Percentiles rank a stretch among this genome's conserved stretches.
These are phyloP conservation scores for Clonostachys sp. DNA, from an alignment of 2,329 filamentous ascomycete genomes.

Conservation along the genomic window DNA sequence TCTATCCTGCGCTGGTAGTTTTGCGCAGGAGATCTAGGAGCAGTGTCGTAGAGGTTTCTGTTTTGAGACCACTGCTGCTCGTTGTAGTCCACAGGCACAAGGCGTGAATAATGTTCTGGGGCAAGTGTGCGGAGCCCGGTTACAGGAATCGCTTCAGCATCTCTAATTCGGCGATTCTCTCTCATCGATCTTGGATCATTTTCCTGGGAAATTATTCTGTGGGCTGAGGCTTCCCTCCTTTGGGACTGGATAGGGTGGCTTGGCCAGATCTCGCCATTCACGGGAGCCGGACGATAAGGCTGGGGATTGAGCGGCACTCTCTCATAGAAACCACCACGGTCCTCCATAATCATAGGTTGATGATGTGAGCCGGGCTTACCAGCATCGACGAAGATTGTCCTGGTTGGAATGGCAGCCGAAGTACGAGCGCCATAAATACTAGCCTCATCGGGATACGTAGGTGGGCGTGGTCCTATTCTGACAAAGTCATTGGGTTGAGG, in stretches of 20 bases:
- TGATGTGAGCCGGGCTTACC: background rate
- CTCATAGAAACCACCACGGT: constrained; percentile 29
- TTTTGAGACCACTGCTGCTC: too few relatives aligned
- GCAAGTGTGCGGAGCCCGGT: background rate
- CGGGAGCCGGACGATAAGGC: background rate
- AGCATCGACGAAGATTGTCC: background rate
- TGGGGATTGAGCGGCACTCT: constrained; percentile 11
- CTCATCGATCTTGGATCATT: constrained; percentile 5
- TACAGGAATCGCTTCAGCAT: background rate
- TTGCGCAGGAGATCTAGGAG: too few relatives aligned
- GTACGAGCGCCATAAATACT: too few relatives aligned
- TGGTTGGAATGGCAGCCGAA: background rate
- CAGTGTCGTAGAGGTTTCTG: too few relatives aligned
- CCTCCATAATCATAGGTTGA: constrained; percentile 24
- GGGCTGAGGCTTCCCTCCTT: background rate
- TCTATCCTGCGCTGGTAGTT: too few relatives aligned
- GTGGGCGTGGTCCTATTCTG: background rate
- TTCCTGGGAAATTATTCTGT: constrained; percentile 5
- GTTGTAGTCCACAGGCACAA: too few relatives aligned
- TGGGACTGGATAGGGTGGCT: background rate
- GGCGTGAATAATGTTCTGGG: background rate
- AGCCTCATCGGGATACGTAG: background rate
- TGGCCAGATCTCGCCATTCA: background rate
- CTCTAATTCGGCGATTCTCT: background rate
- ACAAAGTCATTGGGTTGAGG: background rate